Percentiles rank a stretch among this genome's conserved stretches.
phyloP scores from a whole-genome alignment of 441 rosid genomes.

The Gossypium davidsonii region DNA sequence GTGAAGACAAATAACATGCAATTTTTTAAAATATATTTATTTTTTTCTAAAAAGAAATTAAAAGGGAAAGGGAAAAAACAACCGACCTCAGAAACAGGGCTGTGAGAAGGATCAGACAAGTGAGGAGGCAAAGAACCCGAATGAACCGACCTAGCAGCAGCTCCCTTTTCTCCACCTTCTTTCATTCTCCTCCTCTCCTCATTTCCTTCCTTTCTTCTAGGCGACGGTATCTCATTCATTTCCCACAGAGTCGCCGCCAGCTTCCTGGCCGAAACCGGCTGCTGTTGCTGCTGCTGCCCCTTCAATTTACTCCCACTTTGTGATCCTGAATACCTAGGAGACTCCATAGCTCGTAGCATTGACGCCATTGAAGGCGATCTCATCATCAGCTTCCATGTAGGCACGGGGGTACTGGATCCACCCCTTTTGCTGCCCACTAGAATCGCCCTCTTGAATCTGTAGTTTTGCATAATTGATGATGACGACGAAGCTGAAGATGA shows the following conservation, averaged over 20 bases:
- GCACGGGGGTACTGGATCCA: constrained; percentile 88
- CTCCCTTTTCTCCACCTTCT: constrained; percentile 35
- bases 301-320: constrained; percentile 36
- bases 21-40: neutral
- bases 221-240: constrained; percentile 92
- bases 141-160: constrained; percentile 49
- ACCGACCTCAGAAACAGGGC: constrained; percentile 88
- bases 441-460: constrained; percentile 81
- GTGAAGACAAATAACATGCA: neutral
- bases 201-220: constrained; percentile 37
- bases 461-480: constrained; percentile 68
- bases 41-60: neutral
- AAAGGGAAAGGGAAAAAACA: neutral
- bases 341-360: constrained; percentile 38
- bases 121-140: constrained; percentile 87
- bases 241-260: constrained; percentile 97
- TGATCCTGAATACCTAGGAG: constrained; percentile 49
- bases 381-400: constrained; percentile 77
- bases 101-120: constrained; percentile 95
- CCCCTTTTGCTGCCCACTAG: constrained; percentile 74
- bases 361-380: constrained; percentile 58
- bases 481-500: constrained; percentile 90
- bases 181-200: constrained; percentile 45
- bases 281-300: constrained; percentile 17
- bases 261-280: constrained; percentile 88